These are phyloP conservation scores for Fusarium tricinctum DNA, from an alignment of 2,329 filamentous ascomycete genomes.

Conservation along the genomic window DNA sequence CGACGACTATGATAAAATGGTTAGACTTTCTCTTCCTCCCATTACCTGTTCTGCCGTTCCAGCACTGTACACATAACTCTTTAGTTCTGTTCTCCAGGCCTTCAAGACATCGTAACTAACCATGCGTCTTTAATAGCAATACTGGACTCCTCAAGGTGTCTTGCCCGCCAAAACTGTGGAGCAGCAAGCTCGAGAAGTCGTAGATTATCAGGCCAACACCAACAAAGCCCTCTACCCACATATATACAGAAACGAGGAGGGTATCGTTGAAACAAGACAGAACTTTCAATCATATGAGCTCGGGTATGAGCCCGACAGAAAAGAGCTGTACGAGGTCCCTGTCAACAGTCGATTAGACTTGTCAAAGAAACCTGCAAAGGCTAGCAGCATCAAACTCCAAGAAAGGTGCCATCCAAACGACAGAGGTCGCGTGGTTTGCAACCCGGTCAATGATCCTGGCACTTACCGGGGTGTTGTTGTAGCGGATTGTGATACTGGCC, in stretches of 20 bases:
- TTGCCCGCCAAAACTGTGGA: background rate
- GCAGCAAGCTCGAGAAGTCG: background rate
- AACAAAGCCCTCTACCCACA: no score
- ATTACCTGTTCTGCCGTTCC: no score
- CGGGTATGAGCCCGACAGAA: no score
- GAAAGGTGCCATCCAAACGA: background rate
- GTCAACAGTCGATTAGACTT: background rate
- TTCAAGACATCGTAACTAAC: no score
- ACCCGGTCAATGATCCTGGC: slow-evolving; percentile 9
- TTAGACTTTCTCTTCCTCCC: background rate
- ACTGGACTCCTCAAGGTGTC: background rate
- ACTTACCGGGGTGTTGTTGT: background rate
- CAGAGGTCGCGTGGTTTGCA: background rate
- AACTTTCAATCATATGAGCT: no score
- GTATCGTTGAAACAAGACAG: no score
- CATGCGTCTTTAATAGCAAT: slow-evolving; percentile 12
- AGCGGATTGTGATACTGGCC: background rate
- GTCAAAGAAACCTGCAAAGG: background rate
- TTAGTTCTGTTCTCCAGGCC: no score
- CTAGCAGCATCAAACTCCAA: no score
- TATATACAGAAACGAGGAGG: no score
- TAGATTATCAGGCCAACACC: no score
- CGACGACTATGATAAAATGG: slow-evolving; percentile 13
- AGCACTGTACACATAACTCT: no score
- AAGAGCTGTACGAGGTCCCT: background rate